Base-by-base conservation (phyloP, 257 asterid species). In the Nicotiana noctiflora region DNA sequence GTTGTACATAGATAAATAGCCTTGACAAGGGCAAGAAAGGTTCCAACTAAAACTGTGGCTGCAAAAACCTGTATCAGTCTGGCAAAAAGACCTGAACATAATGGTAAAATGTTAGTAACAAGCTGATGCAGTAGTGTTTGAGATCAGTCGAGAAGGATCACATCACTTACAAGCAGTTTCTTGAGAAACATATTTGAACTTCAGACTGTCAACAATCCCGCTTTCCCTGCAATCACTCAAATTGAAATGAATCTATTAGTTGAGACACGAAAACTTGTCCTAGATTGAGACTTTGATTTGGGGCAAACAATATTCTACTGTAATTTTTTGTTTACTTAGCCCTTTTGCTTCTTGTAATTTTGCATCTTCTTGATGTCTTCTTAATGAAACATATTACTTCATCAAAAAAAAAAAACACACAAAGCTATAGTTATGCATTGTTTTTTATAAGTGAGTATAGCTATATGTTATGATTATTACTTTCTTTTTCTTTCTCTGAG, bases 141-240 rank as follows among this genome's bases (percentile, higher is more conserved):
- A 78, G 60, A 21, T 27, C 68, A 68, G 21, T 6, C 59, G 37
- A 77, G n/a, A 15, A 32, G 63, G 63, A 66, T 18, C 23, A 81
- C 62, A 79, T 76, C 79, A 91, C 99, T 88, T 88, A 95, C 98
- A n/a, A 44, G 91, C 83, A 83, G 87, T 82, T 80, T 89, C 91
- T 15, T 61, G 81, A 21, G 97, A 87, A 81, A 90, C 82, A 83
- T 87, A 82, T 57, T 83, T 82, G 61, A 86, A 82, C 79, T 88
- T 88, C 75, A 88, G 75, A 44, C 68, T 31, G 52, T 83, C 65
- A 65, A 86, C 84, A 76, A 86, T 76, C 79, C 81, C 79, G 27
- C 78, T 82, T 85, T 83, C 93, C 88, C 98, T 93, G 65, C 87
- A 90, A 68, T 46, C 56, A 5, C 83, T 57, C 46, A 83, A 57